Evolutionary conservation across 1,284 basidiomycete species (phyloP), one percentile per base, ranked within the genome.

Genomic region (Phaffia rhodozyma): DNA sequence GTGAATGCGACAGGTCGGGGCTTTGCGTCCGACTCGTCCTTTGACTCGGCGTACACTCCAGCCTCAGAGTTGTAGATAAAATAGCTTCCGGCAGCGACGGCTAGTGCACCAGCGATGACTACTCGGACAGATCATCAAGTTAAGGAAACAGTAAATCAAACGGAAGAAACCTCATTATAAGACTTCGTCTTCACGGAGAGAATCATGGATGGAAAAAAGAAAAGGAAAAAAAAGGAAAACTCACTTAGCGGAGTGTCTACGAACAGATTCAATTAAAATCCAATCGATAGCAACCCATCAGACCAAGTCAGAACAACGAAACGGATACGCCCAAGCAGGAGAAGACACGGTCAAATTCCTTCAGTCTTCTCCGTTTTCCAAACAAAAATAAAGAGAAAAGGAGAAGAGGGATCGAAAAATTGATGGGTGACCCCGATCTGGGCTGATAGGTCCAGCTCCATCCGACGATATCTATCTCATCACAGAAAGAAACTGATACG

Each of bases 1-100:
- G 69, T 67, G 34, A 75, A 66, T 27, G 69, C 72, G 55, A 66
- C 66, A 23, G 61, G 55, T 11, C 55, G 48, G 50, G 55, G 34
- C 50, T 63, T 48, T 27, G 32, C 61, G 21, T 18, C 61, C 6
- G 61, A 43, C 61, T 56, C 34, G 48, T 48, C 54, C 21, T 30
- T 50, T 5, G 38, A 48, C 18, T 47, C 27, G 25, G 60, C 43
- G 43, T 27, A 29, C 13, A 48, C 34, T 18, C 13, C 51, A 23
- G 34, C 34, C 13, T 32, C 30, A 53, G n/a, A 32, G 30, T 23
- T 9, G 55, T 57, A 58, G 48, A 52, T 18, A 55, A 58, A 54
- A 27, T 34, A 63, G 32, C 25, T 57, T 20, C n/a, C 49, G 27
- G 32, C 54, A 53, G 21, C 55, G 55, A 51, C 61, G 27, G 51